Conservation (phyloP, 208 protist species). For the Novymonas esmeraldas region DNA sequence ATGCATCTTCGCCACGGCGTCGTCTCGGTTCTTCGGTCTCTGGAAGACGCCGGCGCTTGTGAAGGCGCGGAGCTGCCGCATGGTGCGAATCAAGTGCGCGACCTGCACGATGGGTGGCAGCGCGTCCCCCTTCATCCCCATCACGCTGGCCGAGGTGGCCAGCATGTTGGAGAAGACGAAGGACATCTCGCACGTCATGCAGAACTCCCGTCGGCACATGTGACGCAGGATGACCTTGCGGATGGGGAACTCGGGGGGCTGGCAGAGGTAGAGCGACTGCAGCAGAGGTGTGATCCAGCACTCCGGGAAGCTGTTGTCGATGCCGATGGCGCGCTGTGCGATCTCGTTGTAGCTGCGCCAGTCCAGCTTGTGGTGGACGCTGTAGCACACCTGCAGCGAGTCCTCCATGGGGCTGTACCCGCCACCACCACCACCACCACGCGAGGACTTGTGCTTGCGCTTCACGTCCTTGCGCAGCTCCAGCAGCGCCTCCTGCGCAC, state of each 20-base stretch:
- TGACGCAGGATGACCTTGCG: constrained; percentile 81
- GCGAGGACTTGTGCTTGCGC: constrained; percentile 57
- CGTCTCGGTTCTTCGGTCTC: constrained; percentile 72
- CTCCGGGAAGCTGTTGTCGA: constrained; percentile 91
- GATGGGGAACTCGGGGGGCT: constrained; percentile 82
- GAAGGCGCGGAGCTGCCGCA: constrained; percentile 72
- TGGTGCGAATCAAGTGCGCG: constrained; percentile 79
- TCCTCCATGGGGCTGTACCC: constrained; percentile 85
- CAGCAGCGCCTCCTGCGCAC: constrained; percentile 71
- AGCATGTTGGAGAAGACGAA: constrained; percentile 92
- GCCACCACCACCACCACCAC: constrained; percentile 39
- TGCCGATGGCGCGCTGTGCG: constrained; percentile 72
- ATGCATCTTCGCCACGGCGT: constrained; percentile 89
- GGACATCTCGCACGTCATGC: constrained; percentile 86
- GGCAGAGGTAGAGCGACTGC: constrained; percentile 87
- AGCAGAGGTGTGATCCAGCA: constrained; percentile 86
- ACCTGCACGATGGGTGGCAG: constrained; percentile 89
- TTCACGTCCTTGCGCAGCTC: constrained; percentile 85
- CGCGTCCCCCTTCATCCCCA: constrained; percentile 57
- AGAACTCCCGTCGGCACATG: constrained; percentile 84
- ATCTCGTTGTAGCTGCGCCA: constrained; percentile 86
- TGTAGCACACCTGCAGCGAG: constrained; percentile 83
- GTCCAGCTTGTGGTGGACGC: constrained; percentile 78
- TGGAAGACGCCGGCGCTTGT: constrained; percentile 62
- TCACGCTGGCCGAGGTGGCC: constrained; percentile 52